phyloP scores from a whole-genome alignment of 176 grass and related monocot genomes.

The Guadua angustifolia region DNA sequence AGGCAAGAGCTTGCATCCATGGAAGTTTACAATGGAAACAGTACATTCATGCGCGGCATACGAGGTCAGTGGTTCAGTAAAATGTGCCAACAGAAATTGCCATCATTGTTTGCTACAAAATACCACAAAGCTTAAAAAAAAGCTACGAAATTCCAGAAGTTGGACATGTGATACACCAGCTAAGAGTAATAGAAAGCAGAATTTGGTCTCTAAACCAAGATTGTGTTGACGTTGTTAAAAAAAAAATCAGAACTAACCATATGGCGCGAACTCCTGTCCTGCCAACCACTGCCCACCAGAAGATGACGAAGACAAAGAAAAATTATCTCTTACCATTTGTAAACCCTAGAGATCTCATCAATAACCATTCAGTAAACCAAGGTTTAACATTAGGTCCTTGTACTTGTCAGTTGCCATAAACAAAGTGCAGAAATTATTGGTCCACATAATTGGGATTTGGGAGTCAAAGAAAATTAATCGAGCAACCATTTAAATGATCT shows the following conservation, averaged over 20 bases:
- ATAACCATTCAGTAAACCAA: slow-evolving; percentile 8
- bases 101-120: background rate
- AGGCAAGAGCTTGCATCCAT: background rate
- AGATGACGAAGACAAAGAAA: no score
- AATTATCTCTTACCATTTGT: background rate
- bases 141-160: background rate
- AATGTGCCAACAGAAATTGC: background rate
- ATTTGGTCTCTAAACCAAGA: background rate
- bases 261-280: no score
- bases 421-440: background rate
- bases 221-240: background rate
- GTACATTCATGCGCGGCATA: background rate
- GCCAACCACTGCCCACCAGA: no score
- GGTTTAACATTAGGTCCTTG: background rate
- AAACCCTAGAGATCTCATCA: background rate
- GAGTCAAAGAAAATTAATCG: background rate
- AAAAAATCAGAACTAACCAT: background rate
- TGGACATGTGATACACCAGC: background rate
- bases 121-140: background rate
- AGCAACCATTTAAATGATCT: slow-evolving; percentile 16
- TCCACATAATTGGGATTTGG: background rate
- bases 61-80: background rate
- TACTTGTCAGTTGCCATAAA: background rate
- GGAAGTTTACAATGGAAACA: background rate
- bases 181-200: background rate